phyloP scores from a whole-genome alignment of 1,139 yeast genomes.

The Blastobotrys proliferans region DNA sequence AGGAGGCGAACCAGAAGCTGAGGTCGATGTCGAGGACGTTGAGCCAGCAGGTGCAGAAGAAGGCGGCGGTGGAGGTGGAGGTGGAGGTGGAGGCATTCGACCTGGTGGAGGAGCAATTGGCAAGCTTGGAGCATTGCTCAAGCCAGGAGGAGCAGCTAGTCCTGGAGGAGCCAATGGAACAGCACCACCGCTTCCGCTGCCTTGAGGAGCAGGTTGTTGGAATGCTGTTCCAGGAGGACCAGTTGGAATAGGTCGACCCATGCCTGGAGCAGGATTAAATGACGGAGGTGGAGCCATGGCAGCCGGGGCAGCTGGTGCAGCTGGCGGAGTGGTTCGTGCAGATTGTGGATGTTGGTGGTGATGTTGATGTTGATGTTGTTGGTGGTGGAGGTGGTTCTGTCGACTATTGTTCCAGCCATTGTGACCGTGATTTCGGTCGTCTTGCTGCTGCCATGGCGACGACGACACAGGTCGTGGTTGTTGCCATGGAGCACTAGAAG shows the following conservation, averaged over 20 bases:
- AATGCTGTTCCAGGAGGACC: conserved; percentile 9
- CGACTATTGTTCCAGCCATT: background rate
- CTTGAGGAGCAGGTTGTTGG: conserved; percentile 1
- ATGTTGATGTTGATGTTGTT: background rate
- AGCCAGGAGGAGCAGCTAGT: conserved; percentile 17
- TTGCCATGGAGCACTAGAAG: conserved; percentile 15
- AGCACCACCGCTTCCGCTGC: conserved; percentile 5
- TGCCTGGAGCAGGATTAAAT: conserved; percentile 13
- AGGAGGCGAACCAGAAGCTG: background rate
- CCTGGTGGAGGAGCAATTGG: conserved; percentile 28
- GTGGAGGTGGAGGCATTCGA: conserved; percentile 26
- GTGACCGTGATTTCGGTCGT: background rate
- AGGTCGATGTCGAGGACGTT: conserved; percentile 1
- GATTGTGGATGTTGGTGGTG: conserved; percentile 3
- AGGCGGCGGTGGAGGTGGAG: conserved; percentile 20
- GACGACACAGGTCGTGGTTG: background rate
- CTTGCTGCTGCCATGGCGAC: conserved; percentile 15
- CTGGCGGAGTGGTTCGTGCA: conserved; percentile 3
- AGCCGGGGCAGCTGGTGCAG: conserved; percentile 10
- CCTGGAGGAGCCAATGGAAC: conserved; percentile 16
- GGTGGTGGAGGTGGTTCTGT: conserved; percentile 1
- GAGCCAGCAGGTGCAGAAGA: conserved; percentile 20
- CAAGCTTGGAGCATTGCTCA: conserved; percentile 17
- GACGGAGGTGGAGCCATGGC: conserved; percentile 6
- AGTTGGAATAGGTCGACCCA: conserved; percentile 9